Evolutionary conservation across 345 rosid genomes (phyloP), one percentile per base, ranked within the genome.

Genomic region (Bretschneidera sinensis): DNA sequence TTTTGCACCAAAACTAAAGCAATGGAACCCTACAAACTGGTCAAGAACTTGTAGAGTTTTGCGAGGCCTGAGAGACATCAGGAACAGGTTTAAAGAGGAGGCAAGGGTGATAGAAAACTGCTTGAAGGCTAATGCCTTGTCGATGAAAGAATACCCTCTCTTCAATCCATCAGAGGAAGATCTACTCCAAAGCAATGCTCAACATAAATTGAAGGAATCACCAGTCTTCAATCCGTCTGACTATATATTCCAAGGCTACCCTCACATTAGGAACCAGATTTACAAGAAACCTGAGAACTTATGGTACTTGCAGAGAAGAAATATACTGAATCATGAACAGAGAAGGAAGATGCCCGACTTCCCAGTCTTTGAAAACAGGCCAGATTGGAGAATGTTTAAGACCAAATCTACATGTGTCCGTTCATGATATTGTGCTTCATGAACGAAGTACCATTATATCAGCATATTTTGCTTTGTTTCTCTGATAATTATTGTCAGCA

Each of bases 31-130:
- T n/a, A n/a, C 69, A 21, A 60, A 56, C 24, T 61, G 75, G 52
- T 62, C 84, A 19, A 80, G 63, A 47, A 39, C 70, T 4, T 43
- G 2, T 28, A 64, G 54, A 24, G 25, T 60, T 25, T 54, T 71
- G 51, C 76, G 51, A 39, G 70, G 71, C 9, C 66, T 88, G 13
- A 78, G 61, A 50, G 78, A 80, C 31, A 73, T 86, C 5, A 80
- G 75, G 48, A 85, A 81, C 16, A 83, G 86, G 61, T 83, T 90
- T 65, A 90, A 61, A 62, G 95, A 88, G 71, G 99, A 94, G 73
- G 83, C 88, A 9, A 81, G 66, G 19, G 95, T 94, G 66, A 86
- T 94, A 56, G 92, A 87, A 65, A 83, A 71, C 23, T 90, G 97
- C 66, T 61, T 87, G 49, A 84, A 79, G 78, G 66, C 80, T 9